Base-by-base conservation (phyloP, 2,329 filamentous ascomycete genomes). In the Didymella sp. region DNA sequence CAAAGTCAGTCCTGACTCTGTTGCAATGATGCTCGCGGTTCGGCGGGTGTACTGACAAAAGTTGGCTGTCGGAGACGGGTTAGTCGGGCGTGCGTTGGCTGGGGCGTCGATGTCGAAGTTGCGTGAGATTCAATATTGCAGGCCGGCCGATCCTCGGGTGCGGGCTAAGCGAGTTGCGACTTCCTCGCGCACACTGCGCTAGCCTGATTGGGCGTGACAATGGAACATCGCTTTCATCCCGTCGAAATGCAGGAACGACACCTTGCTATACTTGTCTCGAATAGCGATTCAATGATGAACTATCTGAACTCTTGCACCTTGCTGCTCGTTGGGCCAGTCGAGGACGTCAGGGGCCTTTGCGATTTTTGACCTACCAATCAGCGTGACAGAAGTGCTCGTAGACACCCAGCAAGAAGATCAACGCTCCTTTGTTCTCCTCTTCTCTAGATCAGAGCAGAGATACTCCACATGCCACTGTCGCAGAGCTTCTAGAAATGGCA, bases 1-100 rank as follows among this genome's bases (percentile, higher is more conserved):
- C 33, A 35, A 22, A 46, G 58, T 70, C 49, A 70, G 66, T 49
- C 45, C 40, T 48, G 48, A 43, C 13, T 35, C 37, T 17, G 22
- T 40, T 40, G 40, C 22, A 48, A 25, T 44, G 12, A 30, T 33
- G 2, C n/a, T 25, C n/a, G 24, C 19, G 17, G 30, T 33, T 30
- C 25, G 31, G 40, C 22, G 38, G 37, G 33, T 17, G 31, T 59
- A 67, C 70, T 61, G 62, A 71, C 67, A 61, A 61, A 59, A 61
- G 24, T 65, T 64, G 62, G 45, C 56, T 71, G 63, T 70, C 63
- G 61, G 53, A 56, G 64, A 61, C 58, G 63, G 58, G 59, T 67
- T 59, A 65, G 68, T 37, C 62, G 67, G 61, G 67, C 62, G 62
- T 61, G 54, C 57, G 65, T 66, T 62, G 62, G 67, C 59, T 61